Evolutionary conservation across 139 green algal species (phyloP), one percentile per base, ranked within the genome.

Genomic region (Haematococcus sp.): DNA sequence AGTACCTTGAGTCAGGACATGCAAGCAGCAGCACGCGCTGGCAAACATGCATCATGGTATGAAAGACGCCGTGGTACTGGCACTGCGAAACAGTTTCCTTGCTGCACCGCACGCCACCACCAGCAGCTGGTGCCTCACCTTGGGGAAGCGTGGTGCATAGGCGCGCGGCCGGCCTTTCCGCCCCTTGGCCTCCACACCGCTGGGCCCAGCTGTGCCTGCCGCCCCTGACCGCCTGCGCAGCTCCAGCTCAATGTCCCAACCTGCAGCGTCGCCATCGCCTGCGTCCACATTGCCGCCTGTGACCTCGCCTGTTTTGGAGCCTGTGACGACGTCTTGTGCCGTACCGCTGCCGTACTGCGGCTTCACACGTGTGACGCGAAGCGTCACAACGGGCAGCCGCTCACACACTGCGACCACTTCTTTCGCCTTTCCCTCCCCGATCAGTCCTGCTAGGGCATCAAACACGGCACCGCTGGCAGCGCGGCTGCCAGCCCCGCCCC

Each of bases 71-170:
- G 16, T 13, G 20, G 7, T 7, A 63, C 19, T 28, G 25, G 55
- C 17, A 15, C 23, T 28, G 13, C 16, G 55, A 32, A n/a, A 13
- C 20, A n/a, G 55, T 28, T n/a, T 7, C 55, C 55, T 32, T 13
- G 16, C 16, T 35, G 58, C 28, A 19, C 3, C 16, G 16, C 58
- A 44, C 5, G 13, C 5, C 22, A 13, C 58, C 28, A 66, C 31
- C 63, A 70, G 34, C 33, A 28, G 7, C 19, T 30, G 33, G 34
- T 28, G 27, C 5, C 78, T 19, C 33, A 84, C 89, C 88, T 97
- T 97, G 52, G 91, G 90, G 66, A 96, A 97, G 25, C 83, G 82
- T 0, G 92, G 92, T 4, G 90, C 85, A 68, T 93, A 95, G 19
- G 88, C 89, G 9, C 88, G 74, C 0, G 86, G 83, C 63, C 77